Conservation (phyloP, 306 rosid genomes). For the Medicago truncatula region DNA sequence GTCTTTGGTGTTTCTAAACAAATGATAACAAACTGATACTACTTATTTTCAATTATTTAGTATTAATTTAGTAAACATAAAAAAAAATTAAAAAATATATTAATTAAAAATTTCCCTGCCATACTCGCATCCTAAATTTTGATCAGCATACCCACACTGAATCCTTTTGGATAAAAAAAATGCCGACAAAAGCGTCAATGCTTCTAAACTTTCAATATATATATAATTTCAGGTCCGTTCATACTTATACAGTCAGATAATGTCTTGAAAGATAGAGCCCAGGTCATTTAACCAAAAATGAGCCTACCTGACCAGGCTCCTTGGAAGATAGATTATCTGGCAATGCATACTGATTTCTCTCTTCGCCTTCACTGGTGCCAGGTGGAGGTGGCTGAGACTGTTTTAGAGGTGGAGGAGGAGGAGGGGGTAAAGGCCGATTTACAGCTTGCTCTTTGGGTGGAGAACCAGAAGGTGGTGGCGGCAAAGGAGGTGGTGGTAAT, state of each 20-base stretch:
- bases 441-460: constrained; percentile 77
- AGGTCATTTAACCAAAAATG: constrained; percentile 18
- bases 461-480: constrained; percentile 99
- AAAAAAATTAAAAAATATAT: background rate
- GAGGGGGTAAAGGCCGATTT: constrained; percentile 49
- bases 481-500: constrained; percentile 81
- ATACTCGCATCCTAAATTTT: constrained; percentile 26
- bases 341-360: constrained; percentile 59
- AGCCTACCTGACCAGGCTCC: constrained; percentile 68
- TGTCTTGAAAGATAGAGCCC: constrained; percentile 23
- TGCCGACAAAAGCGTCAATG: constrained; percentile 13
- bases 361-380: constrained; percentile 68
- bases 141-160: constrained; percentile 5
- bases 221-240: constrained; percentile 12
- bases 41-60: background rate
- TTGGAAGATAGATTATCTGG: constrained; percentile 63
- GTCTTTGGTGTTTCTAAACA: background rate
- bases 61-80: background rate
- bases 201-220: constrained; percentile 31
- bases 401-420: constrained; percentile 83
- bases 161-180: constrained; percentile 33
- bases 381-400: constrained; percentile 78
- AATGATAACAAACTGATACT: background rate
- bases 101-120: constrained; percentile 24
- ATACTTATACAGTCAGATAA: background rate